Percentiles rank a stretch among this genome's conserved stretches.
phyloP scores from a whole-genome alignment of 371 early-diverging fungal species.

The Scutellospora calospora region DNA sequence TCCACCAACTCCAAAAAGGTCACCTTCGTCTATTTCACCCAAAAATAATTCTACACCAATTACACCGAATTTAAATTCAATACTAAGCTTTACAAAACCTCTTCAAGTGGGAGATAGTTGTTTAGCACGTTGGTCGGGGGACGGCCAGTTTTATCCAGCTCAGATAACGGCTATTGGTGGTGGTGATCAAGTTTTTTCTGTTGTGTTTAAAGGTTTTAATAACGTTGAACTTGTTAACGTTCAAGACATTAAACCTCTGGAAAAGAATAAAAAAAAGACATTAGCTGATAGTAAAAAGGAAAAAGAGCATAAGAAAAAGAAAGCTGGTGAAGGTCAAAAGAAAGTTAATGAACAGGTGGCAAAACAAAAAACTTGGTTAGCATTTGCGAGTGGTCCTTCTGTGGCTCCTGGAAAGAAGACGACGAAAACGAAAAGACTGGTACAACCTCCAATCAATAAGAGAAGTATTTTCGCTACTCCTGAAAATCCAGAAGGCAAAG shows the following conservation, averaged over 20 bases:
- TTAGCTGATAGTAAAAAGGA: slow-evolving; percentile 46
- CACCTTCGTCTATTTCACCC: slow-evolving; percentile 39
- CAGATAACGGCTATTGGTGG: slow-evolving; percentile 73
- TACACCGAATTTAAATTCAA: slow-evolving; percentile 28
- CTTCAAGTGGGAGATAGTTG: slow-evolving; percentile 67
- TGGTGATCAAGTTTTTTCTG: slow-evolving; percentile 70
- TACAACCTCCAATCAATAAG: slow-evolving; percentile 59
- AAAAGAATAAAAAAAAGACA: slow-evolving; percentile 46
- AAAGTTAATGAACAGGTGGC: slow-evolving; percentile 71
- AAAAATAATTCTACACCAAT: slow-evolving; percentile 45
- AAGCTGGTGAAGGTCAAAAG: slow-evolving; percentile 51
- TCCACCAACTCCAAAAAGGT: slow-evolving; percentile 13
- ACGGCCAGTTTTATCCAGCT: slow-evolving; percentile 79
- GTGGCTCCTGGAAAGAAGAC: slow-evolving; percentile 60
- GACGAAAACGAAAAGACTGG: slow-evolving; percentile 37
- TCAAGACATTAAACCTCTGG: slow-evolving; percentile 64
- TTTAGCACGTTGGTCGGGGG: slow-evolving; percentile 71
- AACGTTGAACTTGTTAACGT: slow-evolving; percentile 65
- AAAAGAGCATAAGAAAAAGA: slow-evolving; percentile 57
- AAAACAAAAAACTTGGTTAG: slow-evolving; percentile 84
- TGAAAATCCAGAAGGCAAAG: slow-evolving; percentile 73
- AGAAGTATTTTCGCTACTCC: slow-evolving; percentile 78
- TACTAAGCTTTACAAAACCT: slow-evolving; percentile 36
- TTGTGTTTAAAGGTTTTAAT: slow-evolving; percentile 77
- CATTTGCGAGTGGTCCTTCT: slow-evolving; percentile 69